Evolutionary conservation across 2,329 filamentous ascomycete species (phyloP).

Genomic region (Fusarium acutatum): DNA sequence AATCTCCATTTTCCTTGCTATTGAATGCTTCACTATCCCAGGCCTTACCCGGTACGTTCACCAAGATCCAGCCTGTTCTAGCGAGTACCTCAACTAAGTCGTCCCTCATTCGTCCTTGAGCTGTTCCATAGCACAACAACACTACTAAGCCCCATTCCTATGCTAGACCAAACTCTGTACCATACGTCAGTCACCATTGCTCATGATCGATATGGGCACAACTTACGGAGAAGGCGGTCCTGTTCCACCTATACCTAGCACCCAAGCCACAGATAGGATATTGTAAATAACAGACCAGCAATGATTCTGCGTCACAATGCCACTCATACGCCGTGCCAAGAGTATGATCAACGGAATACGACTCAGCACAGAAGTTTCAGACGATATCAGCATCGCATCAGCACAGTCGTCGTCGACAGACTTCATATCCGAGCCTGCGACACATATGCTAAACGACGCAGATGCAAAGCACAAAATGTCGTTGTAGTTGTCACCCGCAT

Average conservation of each 20-base stretch:
- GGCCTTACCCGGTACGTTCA: neutral
- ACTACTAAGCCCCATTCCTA: neutral
- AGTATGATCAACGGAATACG: neutral
- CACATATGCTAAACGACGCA: neutral
- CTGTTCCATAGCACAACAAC: neutral
- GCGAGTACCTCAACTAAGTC: accelerated
- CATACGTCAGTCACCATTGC: neutral
- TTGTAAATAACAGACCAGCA: neutral
- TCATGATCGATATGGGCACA: accelerated
- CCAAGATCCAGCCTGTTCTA: accelerated
- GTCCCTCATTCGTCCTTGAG: neutral
- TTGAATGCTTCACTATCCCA: accelerated
- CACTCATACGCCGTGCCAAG: neutral
- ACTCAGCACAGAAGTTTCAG: neutral
- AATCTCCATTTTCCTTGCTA: neutral
- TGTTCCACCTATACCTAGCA: neutral
- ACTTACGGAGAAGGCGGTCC: neutral
- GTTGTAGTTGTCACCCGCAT: neutral
- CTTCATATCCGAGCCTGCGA: neutral
- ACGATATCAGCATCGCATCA: neutral
- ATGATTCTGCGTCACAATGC: neutral
- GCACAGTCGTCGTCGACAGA: neutral
- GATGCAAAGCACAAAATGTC: neutral
- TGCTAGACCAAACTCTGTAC: neutral
- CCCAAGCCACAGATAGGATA: neutral